Evolutionary conservation across 495 filamentous ascomycete species (phyloP), one percentile per base, ranked within the genome.

Genomic region (Penicillium alfredii): DNA sequence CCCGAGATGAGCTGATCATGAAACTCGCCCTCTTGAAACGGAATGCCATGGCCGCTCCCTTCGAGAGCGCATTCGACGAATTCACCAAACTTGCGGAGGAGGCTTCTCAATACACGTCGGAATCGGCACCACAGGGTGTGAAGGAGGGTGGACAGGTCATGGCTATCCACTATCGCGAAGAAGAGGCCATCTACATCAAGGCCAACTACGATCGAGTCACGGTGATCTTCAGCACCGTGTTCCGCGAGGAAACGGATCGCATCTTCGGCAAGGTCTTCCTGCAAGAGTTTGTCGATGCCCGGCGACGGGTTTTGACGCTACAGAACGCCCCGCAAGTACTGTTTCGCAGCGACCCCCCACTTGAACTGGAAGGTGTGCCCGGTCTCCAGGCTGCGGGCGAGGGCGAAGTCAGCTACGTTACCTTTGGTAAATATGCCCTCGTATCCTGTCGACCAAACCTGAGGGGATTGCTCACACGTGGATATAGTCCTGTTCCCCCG

Each of bases 161-260:
- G 82, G 82, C 89, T 2, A 92, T 98, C 41, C 89, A 96, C 50
- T 97, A 98, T 67, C 81, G 92, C 11, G 93, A 98, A 46, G 92
- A 97, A 68, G 92, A 98, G 58, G 92, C 92, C n/a, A 96, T 98
- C 56, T 98, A 94, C 62, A 87, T 98, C 70, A 95, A 97, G 63
- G 90, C 92, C 20, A 93, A 84, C 60, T 83, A 88, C 58, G 92
- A 98, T 56, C 81, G 92, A 35, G 93, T 98, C 24, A 98, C 92
- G 1, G 89, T 98, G 52, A 97, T 98, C 55, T 98, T 98, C 77
- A 94, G 88, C 63, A 98, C 92, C 21, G 79, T 97, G 33, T 98
- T 98, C 73, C 66, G 90, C 23, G 93, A 98, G 58, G 92, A 98
- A 68, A 98, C 92, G 36, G 92, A 98, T 61, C 69, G 92, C 20